Percentiles rank a stretch among this genome's conserved stretches.
phyloP scores from a whole-genome alignment of 768 basidiomycete genomes.

The Hemileccinum rubropunctum region DNA sequence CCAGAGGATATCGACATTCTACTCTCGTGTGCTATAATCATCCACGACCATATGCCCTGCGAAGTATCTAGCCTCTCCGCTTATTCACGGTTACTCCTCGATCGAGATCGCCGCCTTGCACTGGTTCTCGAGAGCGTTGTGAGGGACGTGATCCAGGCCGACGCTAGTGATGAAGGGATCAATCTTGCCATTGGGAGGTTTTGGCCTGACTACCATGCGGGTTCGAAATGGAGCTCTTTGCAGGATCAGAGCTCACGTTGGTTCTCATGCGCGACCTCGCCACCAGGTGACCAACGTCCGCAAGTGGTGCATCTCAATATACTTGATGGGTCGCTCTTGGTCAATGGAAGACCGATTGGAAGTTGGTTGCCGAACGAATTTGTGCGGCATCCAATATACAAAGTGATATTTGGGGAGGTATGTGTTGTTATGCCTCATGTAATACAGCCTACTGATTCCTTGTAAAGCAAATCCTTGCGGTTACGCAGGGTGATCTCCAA shows the following conservation, averaged over 20 bases:
- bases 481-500: conserved; percentile 18
- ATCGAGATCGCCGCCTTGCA: conserved; percentile 33
- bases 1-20: conserved; percentile 27
- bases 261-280: conserved; percentile 24
- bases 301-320: conserved; percentile 41
- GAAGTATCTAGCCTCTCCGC: not conserved
- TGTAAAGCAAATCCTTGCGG: conserved; percentile 10
- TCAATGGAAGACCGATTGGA: conserved; percentile 23
- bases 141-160: conserved; percentile 7
- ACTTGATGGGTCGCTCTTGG: conserved; percentile 25
- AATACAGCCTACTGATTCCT: not conserved
- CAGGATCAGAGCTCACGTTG: conserved; percentile 26
- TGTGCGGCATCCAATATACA: conserved; percentile 13
- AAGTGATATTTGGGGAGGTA: conserved; percentile 19
- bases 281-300: conserved; percentile 4
- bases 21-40: conserved; percentile 31
- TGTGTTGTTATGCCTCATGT: not conserved
- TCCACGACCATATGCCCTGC: conserved; percentile 32
- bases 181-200: conserved; percentile 27
- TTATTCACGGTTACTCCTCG: conserved; percentile 23
- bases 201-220: conserved; percentile 32
- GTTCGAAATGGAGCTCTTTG: conserved; percentile 24
- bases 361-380: conserved; percentile 12
- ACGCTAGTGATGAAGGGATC: conserved; percentile 18
- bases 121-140: conserved; percentile 25